These are phyloP conservation scores for Rhodotorula kratochvilovae DNA, from an alignment of 768 basidiomycete species.

Conservation along the genomic window DNA sequence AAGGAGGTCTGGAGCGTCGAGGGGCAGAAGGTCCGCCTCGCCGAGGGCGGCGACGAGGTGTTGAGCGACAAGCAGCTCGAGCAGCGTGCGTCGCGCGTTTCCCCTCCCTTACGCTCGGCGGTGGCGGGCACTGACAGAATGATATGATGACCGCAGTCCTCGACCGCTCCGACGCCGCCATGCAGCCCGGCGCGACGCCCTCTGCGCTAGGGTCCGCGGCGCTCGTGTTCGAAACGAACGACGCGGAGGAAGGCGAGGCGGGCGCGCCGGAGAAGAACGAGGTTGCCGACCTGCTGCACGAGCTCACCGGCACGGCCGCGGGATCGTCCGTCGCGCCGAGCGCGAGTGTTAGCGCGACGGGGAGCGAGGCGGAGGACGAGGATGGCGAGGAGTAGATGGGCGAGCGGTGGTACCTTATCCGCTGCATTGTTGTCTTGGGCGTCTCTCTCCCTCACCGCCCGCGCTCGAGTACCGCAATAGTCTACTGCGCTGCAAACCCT, in stretches of 20 bases:
- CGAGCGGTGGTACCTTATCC: too few relatives aligned
- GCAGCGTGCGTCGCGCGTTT: constrained; percentile 53
- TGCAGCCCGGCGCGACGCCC: constrained; percentile 17
- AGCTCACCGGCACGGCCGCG: neutral
- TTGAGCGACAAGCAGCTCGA: constrained; percentile 77
- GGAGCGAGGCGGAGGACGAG: constrained; percentile 16
- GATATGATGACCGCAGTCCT: constrained; percentile 1
- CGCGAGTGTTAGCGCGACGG: neutral
- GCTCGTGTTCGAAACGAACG: constrained; percentile 35
- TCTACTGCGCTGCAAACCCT: neutral
- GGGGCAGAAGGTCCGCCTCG: constrained; percentile 83
- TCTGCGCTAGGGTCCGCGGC: neutral
- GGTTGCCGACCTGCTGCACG: constrained; percentile 11
- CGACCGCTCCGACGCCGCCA: constrained; percentile 42
- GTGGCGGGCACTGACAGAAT: neutral
- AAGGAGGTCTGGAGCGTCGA: constrained; percentile 82
- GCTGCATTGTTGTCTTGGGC: too few relatives aligned
- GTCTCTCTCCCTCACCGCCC: too few relatives aligned
- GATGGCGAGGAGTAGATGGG: neutral
- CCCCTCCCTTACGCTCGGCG: too few relatives aligned
- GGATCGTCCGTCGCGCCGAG: too few relatives aligned
- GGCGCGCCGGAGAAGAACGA: constrained; percentile 1
- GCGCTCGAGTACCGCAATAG: too few relatives aligned
- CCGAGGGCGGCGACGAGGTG: constrained; percentile 67
- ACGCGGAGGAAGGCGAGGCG: constrained; percentile 4